A percentile compares a stretch with the other conserved stretches of the same genome.
Evolutionary conservation across 73 alveolate species (phyloP).

Genomic region (Paramecium pentaurelia): DNA sequence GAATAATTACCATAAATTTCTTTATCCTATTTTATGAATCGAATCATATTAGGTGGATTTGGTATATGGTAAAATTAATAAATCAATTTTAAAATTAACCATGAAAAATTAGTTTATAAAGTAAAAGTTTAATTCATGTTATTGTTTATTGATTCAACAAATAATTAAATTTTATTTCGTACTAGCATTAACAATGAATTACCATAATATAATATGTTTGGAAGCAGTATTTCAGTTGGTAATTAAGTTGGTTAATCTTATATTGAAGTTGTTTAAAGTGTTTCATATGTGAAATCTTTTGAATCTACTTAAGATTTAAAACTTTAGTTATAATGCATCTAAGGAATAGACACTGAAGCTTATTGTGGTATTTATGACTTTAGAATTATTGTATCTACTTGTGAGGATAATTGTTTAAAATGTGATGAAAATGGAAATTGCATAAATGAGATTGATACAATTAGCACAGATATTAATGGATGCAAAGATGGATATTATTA

Average conservation of each 20-base stretch:
- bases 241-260: conserved; percentile 6
- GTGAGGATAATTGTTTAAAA: background rate
- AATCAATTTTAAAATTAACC: background rate
- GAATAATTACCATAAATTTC: background rate
- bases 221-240: background rate
- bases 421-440: conserved; percentile 9
- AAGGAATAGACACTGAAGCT: background rate
- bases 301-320: background rate
- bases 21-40: background rate
- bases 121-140: background rate
- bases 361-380: background rate
- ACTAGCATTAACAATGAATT: background rate
- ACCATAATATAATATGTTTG: background rate
- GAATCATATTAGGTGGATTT: background rate
- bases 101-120: background rate
- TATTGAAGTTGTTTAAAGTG: background rate
- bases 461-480: background rate
- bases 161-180: background rate
- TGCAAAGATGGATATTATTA: background rate
- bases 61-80: background rate
- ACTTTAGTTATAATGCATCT: background rate
- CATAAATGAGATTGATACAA: background rate
- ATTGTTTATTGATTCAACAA: background rate
- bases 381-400: background rate
- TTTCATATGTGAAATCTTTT: background rate